Evolutionary conservation across 1,284 basidiomycete species (phyloP), one percentile per base, ranked within the genome.

Genomic region (Ganoderma boninense): DNA sequence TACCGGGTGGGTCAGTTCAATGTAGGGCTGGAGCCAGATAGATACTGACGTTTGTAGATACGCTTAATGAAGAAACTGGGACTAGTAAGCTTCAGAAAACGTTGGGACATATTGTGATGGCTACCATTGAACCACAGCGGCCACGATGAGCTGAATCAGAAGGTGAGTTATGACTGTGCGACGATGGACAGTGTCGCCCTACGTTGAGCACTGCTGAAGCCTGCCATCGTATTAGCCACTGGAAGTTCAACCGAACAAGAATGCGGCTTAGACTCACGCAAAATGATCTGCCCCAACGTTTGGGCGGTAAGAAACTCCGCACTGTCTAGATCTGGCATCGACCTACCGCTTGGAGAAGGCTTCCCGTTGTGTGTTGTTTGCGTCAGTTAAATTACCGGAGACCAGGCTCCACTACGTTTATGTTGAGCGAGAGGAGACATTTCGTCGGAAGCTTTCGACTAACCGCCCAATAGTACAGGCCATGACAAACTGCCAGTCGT

Each of bases 401-500:
- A 72, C 71, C 68, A 69, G 65, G 4, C 68, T 66, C 71, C 71
- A 72, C 71, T 72, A 14, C 44, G 8, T 14, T 44, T 14, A 42
- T 14, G 38, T 23, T 65, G 3, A 65, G 64, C 7, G 1, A 38
- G 4, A n/a, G 14, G 13, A 35, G 4, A 26, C 32, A 11, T 56
- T n/a, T 10, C 6, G 1, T 54, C 23, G n/a, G 1, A 6, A 35
- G 14, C 8, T 4, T 43, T 26, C 20, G 43, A 69, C 71, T 71
- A 6, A 74, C 73, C 59, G 69, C 71, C 73, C 73, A 74, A 29
- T 71, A 74, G 20, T 74, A 74, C 13, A 74, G 35, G 5, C 73
- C 73, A 46, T 74, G 71, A 35, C 73, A 74, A 18, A 74, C 73
- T 74, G 29, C 4, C 26, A 46, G 49, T 5, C 13, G 26, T 54